These are phyloP conservation scores for Bodo saltans DNA, from an alignment of 78 protist species.

Conservation along the genomic window DNA sequence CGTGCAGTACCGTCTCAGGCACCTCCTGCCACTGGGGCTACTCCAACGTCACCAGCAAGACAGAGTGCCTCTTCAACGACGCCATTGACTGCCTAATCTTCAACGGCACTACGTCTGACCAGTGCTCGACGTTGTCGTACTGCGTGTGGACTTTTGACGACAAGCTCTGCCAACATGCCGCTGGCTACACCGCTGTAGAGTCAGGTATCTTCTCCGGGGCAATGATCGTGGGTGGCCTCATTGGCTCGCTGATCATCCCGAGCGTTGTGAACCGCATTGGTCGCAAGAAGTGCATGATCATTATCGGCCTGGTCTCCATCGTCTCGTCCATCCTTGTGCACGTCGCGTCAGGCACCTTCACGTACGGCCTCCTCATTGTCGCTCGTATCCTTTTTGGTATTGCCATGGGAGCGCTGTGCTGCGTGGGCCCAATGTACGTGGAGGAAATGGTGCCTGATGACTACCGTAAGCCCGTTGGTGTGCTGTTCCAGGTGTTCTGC, in stretches of 20 bases:
- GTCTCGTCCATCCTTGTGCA: neutral
- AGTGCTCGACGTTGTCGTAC: no score
- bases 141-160: no score
- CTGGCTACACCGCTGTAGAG: neutral
- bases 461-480: neutral
- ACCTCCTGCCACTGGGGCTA: no score
- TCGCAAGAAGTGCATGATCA: neutral
- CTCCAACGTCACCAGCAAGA: no score
- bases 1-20: no score
- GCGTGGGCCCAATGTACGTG: neutral
- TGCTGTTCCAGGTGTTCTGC: neutral
- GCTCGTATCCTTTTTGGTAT: neutral
- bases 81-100: no score
- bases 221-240: slow-evolving; percentile 32
- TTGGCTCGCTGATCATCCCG: slow-evolving; percentile 3
- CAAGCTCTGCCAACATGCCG: neutral
- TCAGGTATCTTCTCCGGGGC: neutral
- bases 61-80: no score
- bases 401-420: neutral
- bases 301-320: neutral
- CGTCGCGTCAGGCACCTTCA: neutral
- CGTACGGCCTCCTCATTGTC: neutral
- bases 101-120: no score
- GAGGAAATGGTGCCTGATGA: neutral
- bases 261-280: neutral